Conservation (phyloP, 148 eudicot species). For the Arctostaphylos glauca region DNA sequence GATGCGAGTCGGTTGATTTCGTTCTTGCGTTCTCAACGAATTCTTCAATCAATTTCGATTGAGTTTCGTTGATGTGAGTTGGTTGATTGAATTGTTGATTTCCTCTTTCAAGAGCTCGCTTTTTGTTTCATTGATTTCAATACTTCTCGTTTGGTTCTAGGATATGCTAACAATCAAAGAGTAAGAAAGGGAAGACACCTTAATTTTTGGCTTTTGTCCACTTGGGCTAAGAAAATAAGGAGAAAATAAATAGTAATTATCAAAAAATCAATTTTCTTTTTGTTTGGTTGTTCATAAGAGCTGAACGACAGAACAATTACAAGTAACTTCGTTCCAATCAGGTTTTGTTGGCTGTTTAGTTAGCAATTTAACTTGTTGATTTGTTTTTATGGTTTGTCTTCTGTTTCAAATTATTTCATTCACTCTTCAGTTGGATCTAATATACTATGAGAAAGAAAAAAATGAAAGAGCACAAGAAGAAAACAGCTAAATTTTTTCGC, state of each 20-base stretch:
- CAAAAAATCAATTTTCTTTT: too few species aligned
- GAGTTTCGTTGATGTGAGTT: neutral
- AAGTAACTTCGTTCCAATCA: neutral
- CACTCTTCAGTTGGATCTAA: neutral
- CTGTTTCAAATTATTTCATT: neutral
- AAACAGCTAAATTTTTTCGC: neutral
- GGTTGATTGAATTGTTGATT: too few species aligned
- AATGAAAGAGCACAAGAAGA: neutral
- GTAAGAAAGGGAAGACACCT: too few species aligned
- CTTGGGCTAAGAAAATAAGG: too few species aligned
- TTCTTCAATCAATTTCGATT: neutral
- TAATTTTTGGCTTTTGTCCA: too few species aligned
- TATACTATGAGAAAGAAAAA: neutral
- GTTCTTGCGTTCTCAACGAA: neutral
- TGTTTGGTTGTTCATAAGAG: too few species aligned
- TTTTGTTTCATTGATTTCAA: too few species aligned
- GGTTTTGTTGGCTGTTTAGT: neutral
- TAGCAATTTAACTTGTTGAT: slow-evolving; percentile 4
- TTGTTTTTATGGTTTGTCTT: neutral
- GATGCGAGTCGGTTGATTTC: neutral
- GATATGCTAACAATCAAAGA: too few species aligned
- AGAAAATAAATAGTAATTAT: too few species aligned
- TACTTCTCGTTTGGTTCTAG: too few species aligned
- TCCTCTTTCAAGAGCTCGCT: too few species aligned
- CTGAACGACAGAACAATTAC: too few species aligned